Evolutionary conservation across 345 rosid species (phyloP).

Genomic region (Linum tenue): DNA sequence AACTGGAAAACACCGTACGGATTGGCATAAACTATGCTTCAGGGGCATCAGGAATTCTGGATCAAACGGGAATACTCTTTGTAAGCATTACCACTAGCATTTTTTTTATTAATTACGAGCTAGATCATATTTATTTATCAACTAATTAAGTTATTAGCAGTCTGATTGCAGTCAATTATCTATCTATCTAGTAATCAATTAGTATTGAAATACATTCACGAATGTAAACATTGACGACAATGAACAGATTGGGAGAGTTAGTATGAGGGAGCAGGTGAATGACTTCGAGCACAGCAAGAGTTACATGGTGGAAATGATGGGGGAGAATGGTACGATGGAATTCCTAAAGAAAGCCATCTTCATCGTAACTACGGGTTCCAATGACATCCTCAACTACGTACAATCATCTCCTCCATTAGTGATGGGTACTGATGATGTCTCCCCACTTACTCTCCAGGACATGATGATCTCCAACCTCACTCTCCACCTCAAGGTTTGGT

Average conservation of each 20-base stretch:
- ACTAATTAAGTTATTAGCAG: too few species aligned
- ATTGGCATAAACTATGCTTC: conserved; percentile 49
- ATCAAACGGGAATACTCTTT: conserved; percentile 38
- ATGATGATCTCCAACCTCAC: conserved; percentile 44
- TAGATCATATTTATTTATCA: too few species aligned
- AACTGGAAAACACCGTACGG: conserved; percentile 18
- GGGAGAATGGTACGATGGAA: conserved; percentile 36
- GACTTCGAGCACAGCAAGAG: conserved; percentile 42
- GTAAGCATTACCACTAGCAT: conserved; percentile 20
- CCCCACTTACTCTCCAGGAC: conserved; percentile 29
- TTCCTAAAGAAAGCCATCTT: conserved; percentile 36
- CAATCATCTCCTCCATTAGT: conserved; percentile 45
- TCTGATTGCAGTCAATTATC: too few species aligned
- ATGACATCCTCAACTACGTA: conserved; percentile 41
- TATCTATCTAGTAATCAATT: too few species aligned
- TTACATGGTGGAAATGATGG: conserved; percentile 33
- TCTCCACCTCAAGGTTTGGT: conserved; percentile 37
- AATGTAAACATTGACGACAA: not conserved
- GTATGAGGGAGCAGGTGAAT: conserved; percentile 37
- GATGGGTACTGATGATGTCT: conserved; percentile 20
- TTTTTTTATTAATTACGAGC: too few species aligned
- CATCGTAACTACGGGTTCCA: conserved; percentile 44
- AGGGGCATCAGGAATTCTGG: conserved; percentile 48
- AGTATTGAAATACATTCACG: too few species aligned
- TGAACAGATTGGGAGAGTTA: conserved; percentile 45